Conservation (phyloP, 1,284 basidiomycete genomes). For the Phaffia rhodozyma region DNA sequence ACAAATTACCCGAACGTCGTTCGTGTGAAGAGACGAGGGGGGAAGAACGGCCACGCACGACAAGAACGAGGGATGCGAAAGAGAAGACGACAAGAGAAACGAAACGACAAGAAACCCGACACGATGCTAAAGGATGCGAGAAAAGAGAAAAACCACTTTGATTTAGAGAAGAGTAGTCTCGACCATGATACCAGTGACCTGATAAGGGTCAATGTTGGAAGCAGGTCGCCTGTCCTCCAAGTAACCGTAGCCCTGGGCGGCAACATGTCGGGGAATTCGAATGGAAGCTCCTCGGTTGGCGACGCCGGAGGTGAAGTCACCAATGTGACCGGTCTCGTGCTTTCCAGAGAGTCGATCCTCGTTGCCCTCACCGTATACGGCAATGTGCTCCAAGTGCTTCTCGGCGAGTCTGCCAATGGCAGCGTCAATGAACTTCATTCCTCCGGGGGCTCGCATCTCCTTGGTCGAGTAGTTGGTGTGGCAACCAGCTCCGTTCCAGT, state of each 20-base stretch:
- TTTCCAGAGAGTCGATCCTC: slow-evolving; percentile 78
- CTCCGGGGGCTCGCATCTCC: slow-evolving; percentile 82
- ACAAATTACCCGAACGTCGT: too few relatives aligned
- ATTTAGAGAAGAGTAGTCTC: slow-evolving; percentile 57
- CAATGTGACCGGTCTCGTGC: slow-evolving; percentile 96
- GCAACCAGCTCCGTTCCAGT: slow-evolving; percentile 99
- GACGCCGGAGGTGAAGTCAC: slow-evolving; percentile 83
- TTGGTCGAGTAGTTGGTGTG: slow-evolving; percentile 91
- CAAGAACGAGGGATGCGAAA: too few relatives aligned
- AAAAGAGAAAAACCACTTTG: too few relatives aligned
- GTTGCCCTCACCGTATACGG: slow-evolving; percentile 94
- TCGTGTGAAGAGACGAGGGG: too few relatives aligned
- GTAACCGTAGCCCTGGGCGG: slow-evolving; percentile 86
- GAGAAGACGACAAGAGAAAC: too few relatives aligned
- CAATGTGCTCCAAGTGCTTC: slow-evolving; percentile 81
- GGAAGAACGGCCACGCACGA: too few relatives aligned
- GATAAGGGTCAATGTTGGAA: slow-evolving; percentile 92
- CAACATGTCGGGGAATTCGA: slow-evolving; percentile 78
- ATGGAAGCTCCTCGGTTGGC: slow-evolving; percentile 97
- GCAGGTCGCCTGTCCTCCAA: slow-evolving; percentile 92
- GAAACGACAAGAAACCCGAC: too few relatives aligned
- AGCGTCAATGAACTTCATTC: slow-evolving; percentile 85
- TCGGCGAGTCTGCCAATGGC: slow-evolving; percentile 82
- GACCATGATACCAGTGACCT: slow-evolving; percentile 77
- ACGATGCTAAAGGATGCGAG: too few relatives aligned